Base-by-base conservation (phyloP, 148 eudicot genomes). In the Amaranthus cruentus region DNA sequence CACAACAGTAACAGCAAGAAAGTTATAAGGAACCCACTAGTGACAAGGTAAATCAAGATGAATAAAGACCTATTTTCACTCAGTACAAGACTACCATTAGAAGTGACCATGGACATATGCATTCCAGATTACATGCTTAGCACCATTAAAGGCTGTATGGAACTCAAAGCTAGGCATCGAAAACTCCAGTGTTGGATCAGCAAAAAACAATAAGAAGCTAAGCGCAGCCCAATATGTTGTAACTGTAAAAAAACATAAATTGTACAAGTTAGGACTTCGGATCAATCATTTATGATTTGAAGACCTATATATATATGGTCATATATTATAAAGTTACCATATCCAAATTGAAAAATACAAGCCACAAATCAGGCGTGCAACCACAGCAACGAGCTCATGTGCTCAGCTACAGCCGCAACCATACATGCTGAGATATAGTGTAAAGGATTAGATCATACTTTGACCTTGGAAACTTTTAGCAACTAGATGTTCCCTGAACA, bases 121-220 rank as follows among this genome's bases (percentile, higher is more conserved):
- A 15, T 47, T 28, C 38, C 4, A 66, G n/a, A 13, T 61, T 59
- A 82, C 87, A 84, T 84, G 82, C 70, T 73, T 75, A 21, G 84
- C 87, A 73, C 81, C 87, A 69, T 76, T 83, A 77, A 95, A 95
- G 62, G 97, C 97, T 71, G 97, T 84, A 73, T 92, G 97, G 77
- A 70, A 92, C 85, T 95, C 99, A 78, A 82, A 95, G 82, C 99
- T 95, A 53, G 99, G 99, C 21, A 97, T 92, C 69, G 94, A 89
- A 83, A 88, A 18, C 84, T 95, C 92, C 0, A 97, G 99, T 69
- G 96, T 88, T 47, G 99, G 99, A 81, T 95, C 92, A 53, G 99
- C 99, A 80, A 92, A 95, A 77, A 81, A 83, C 83, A 90, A 81
- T 80, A 95, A 78, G 81, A 90, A 92, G 88, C 97, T 90, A 73